Base-by-base conservation (phyloP, 495 filamentous ascomycete species). In the Acidiella bohemica region DNA sequence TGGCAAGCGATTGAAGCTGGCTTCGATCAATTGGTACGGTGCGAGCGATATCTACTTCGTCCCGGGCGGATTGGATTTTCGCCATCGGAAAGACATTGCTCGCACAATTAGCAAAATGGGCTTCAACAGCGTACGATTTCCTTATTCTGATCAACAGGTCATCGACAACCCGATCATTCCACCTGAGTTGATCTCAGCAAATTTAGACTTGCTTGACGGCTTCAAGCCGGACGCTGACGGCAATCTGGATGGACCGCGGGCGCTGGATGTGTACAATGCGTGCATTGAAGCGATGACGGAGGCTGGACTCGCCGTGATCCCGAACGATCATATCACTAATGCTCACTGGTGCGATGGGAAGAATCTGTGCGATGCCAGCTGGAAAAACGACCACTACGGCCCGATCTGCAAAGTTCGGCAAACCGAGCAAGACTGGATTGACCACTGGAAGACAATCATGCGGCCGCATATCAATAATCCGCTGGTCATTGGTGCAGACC, bases 1-100 rank as follows among this genome's bases (percentile, higher is more conserved):
- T 5, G 67, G 63, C 19, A 56, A 58, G 24, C 62, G 67, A 21
- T 66, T 71, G 51, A 72, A 72, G 53, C 61, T 78, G 10, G 59
- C 68, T 12, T 70, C 66, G 19, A 58, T 78, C 50, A 78, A 78
- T 53, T 78, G 73, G 73, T 78, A 76, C 49, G 73, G 73, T 13
- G 73, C 63, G 9, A 72, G 67, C 44, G 73, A 78, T 44, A 65
- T 71, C 57, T 52, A 68, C 18, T 76, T 70, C 53, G 64, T 76
- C n/a, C 68, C 77, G 5, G 67, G 68, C 11, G 73, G 73, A 7
- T 61, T 78, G 25, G 72, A 78, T 29, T 49, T 70, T 4, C 66
- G 64, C 45, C 72, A 76, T 51, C 70, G 73, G 12, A 57, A 53
- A 32, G 61, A 64, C 7, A 76, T 78, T 40, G 72, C 73, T 1